Percentiles rank a stretch among this genome's conserved stretches.
These are phyloP conservation scores for Dictyostelium citrinum DNA, from an alignment of 78 protist species.

Conservation along the genomic window DNA sequence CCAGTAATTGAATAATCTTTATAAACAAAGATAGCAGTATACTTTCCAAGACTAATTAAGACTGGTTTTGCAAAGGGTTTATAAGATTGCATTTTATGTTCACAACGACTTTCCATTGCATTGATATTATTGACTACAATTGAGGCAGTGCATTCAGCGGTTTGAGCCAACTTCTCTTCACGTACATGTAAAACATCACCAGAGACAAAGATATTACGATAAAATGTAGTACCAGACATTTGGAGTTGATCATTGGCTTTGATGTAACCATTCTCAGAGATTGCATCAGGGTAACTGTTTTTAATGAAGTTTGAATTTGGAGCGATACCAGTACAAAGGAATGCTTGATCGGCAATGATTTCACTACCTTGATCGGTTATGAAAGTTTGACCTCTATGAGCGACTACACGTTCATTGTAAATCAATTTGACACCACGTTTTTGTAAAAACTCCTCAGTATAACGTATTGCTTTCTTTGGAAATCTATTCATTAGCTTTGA, in stretches of 20 bases:
- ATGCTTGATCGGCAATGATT: constrained; percentile 75
- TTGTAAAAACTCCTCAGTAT: constrained; percentile 33
- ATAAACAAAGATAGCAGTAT: constrained; percentile 54
- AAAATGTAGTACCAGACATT: constrained; percentile 38
- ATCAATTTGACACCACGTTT: constrained; percentile 53
- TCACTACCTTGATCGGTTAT: constrained; percentile 72
- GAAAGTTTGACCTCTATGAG: constrained; percentile 42
- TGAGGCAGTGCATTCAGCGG: constrained; percentile 53
- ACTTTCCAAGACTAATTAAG: constrained; percentile 66
- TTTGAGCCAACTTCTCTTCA: constrained; percentile 74
- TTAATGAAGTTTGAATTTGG: constrained; percentile 59
- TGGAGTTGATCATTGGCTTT: constrained; percentile 61
- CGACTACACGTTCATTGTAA: constrained; percentile 66
- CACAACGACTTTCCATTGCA: constrained; percentile 21
- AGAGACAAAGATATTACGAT: constrained; percentile 67
- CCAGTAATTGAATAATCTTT: constrained; percentile 61
- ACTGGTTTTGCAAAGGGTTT: constrained; percentile 45
- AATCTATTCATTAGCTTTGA: constrained; percentile 69
- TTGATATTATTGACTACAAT: constrained; percentile 62
- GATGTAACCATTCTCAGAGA: constrained; percentile 69
- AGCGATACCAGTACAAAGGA: constrained; percentile 73
- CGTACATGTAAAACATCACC: constrained; percentile 71
- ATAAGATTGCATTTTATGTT: constrained; percentile 8
- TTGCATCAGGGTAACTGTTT: constrained; percentile 24
- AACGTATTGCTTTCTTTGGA: constrained; percentile 61